A percentile compares a stretch with the other conserved stretches of the same genome.
phyloP scores from a whole-genome alignment of 305 asterid genomes.

The Fraxinus sp. region DNA sequence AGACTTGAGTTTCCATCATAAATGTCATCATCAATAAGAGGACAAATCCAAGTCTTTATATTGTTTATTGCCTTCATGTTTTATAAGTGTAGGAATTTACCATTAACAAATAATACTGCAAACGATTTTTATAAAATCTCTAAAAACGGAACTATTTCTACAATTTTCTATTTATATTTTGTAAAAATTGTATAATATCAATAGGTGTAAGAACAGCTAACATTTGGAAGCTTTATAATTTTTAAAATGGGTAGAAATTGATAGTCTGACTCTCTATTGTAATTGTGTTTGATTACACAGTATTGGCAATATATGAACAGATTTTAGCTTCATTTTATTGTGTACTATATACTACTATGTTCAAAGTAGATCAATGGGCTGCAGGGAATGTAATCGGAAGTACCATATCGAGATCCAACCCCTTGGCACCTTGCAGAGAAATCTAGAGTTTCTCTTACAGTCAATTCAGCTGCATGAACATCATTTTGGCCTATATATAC shows the following conservation, averaged over 20 bases:
- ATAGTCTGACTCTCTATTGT: background rate
- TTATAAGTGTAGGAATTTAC: background rate
- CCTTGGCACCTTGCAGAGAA: slow-evolving; percentile 70
- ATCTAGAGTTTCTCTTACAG: slow-evolving; percentile 60
- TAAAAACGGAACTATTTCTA: background rate
- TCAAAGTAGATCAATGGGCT: background rate
- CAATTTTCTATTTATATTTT: background rate
- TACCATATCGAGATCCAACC: slow-evolving; percentile 61
- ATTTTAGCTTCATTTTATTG: background rate
- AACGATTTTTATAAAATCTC: no score
- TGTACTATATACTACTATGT: background rate
- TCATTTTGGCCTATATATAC: slow-evolving; percentile 67
- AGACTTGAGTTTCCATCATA: background rate
- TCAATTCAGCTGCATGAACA: slow-evolving; percentile 61
- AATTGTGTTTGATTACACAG: background rate
- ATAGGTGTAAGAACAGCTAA: background rate
- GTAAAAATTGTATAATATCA: background rate
- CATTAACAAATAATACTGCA: background rate
- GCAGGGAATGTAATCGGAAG: background rate
- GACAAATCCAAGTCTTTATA: no score
- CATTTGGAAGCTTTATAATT: background rate
- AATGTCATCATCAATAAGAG: background rate
- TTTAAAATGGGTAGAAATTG: background rate
- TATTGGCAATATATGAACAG: background rate
- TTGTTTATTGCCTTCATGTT: background rate